Conservation (phyloP, 208 protist genomes). For the Tetramitus jugosus region DNA sequence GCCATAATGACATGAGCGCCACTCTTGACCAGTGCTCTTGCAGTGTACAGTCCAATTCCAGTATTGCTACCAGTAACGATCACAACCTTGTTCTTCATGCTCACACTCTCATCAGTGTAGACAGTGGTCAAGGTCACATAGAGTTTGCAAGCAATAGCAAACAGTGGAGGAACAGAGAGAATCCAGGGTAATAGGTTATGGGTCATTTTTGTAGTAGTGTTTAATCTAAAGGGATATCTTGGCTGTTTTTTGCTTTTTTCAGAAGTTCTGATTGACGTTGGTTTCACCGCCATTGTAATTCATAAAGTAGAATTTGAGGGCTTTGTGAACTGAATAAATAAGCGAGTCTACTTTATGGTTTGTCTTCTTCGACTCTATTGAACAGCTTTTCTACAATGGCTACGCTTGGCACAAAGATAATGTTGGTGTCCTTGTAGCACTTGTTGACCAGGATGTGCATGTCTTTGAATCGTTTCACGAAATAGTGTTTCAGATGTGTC, state of each 20-base stretch:
- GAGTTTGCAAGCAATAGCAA: too few species aligned
- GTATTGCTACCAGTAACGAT: conserved; percentile 66
- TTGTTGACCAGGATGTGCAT: not conserved
- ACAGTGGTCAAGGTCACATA: too few species aligned
- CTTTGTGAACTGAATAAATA: too few species aligned
- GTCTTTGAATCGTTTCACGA: not conserved
- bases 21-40: conserved; percentile 40
- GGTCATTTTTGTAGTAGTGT: too few species aligned
- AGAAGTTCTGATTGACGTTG: too few species aligned
- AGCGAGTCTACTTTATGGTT: not conserved
- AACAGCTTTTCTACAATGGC: not conserved
- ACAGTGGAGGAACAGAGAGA: too few species aligned
- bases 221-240: too few species aligned
- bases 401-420: not conserved
- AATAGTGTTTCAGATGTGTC: not conserved
- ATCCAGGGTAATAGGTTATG: too few species aligned
- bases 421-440: not conserved
- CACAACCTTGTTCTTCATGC: conserved; percentile 28
- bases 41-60: conserved; percentile 63
- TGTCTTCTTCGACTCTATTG: not conserved
- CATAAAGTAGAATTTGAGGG: too few species aligned
- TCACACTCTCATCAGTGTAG: too few species aligned
- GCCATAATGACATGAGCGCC: conserved; percentile 57
- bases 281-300: too few species aligned
- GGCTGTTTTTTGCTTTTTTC: too few species aligned